A percentile compares a stretch with the other conserved stretches of the same genome.
These are phyloP conservation scores for Colletotrichum lini DNA, from an alignment of 2,329 filamentous ascomycete genomes.

Conservation along the genomic window DNA sequence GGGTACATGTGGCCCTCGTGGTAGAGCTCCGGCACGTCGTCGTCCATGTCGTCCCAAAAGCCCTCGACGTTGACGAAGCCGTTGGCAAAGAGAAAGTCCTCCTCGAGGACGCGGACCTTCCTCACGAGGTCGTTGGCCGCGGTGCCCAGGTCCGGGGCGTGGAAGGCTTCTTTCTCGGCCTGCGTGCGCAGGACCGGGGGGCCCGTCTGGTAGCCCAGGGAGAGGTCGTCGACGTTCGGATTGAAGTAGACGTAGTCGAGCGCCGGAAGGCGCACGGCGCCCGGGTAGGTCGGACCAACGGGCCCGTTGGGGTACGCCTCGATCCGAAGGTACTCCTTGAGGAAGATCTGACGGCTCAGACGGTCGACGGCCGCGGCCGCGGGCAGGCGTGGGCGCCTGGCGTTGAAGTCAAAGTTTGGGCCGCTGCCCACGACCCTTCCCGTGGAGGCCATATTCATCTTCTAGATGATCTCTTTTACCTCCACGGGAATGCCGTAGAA, in stretches of 20 bases:
- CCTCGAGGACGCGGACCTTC: neutral
- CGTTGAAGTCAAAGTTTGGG: neutral
- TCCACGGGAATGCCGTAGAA: neutral
- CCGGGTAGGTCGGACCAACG: neutral
- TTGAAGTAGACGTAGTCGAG: neutral
- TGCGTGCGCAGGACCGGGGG: neutral
- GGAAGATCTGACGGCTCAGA: neutral
- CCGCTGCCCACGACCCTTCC: conserved; percentile 2
- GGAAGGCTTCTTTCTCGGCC: neutral
- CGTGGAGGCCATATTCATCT: neutral
- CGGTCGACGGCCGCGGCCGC: neutral
- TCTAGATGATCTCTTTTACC: neutral
- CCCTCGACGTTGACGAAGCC: neutral
- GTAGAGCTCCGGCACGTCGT: neutral
- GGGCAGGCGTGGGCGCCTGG: neutral
- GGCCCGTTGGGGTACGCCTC: neutral
- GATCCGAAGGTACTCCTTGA: neutral
- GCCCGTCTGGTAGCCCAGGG: neutral
- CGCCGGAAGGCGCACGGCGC: neutral
- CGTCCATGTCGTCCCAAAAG: neutral
- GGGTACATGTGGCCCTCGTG: neutral
- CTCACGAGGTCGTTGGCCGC: neutral
- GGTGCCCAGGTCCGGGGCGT: neutral
- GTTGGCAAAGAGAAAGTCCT: neutral
- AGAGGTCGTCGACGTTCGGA: neutral